Percentiles rank a stretch among this genome's conserved stretches.
Evolutionary conservation across 345 rosid genomes (phyloP).

Genomic region (Salix suchowensis): DNA sequence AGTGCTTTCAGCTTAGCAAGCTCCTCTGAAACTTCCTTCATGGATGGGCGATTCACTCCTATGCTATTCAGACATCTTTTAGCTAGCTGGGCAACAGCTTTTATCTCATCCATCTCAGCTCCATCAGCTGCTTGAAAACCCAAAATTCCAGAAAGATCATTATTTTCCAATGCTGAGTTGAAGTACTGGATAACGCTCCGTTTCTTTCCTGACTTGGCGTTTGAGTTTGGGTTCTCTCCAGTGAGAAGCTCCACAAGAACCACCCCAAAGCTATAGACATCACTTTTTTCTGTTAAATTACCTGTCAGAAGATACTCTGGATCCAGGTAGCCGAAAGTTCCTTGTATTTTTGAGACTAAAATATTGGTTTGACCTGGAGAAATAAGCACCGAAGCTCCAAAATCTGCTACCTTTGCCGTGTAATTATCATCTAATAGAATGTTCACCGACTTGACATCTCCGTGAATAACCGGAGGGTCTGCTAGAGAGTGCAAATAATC

Average conservation of each 20-base stretch:
- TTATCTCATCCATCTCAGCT: not conserved
- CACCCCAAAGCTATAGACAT: not conserved
- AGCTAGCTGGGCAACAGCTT: not conserved
- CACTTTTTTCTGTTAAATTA: not conserved
- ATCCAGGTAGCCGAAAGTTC: not conserved
- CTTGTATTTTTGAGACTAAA: not conserved
- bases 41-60: too few species aligned
- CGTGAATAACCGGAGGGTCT: conserved; percentile 24
- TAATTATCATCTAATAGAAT: not conserved
- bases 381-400: conserved; percentile 23
- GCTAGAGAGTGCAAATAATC: conserved; percentile 24
- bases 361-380: not conserved
- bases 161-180: not conserved
- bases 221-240: conserved; percentile 9
- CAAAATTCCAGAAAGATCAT: not conserved
- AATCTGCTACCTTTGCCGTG: conserved; percentile 23
- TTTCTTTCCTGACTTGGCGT: not conserved
- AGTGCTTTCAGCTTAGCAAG: too few species aligned
- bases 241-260: conserved; percentile 6
- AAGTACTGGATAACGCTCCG: conserved; percentile 9
- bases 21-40: too few species aligned
- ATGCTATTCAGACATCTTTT: too few species aligned
- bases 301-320: not conserved
- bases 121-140: not conserved
- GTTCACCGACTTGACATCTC: conserved; percentile 16